These are phyloP conservation scores for Imleria badia DNA, from an alignment of 768 basidiomycete genomes.

Conservation along the genomic window DNA sequence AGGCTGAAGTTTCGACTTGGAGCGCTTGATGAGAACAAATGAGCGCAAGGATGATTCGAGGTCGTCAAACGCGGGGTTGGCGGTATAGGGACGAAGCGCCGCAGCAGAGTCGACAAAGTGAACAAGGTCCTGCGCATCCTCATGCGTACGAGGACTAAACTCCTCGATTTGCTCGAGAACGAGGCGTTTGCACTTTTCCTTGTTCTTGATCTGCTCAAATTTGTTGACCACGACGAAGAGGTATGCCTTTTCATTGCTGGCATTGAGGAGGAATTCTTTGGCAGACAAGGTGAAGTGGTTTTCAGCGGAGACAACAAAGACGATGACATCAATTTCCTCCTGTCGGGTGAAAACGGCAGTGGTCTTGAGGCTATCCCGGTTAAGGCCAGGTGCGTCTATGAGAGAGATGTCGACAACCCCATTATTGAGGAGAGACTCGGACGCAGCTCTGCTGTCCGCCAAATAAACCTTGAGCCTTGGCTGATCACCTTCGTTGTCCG, in stretches of 20 bases:
- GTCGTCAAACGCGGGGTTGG: conserved; percentile 74
- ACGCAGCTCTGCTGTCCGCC: conserved; percentile 71
- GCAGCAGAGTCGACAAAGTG: conserved; percentile 96
- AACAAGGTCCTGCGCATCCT: conserved; percentile 89
- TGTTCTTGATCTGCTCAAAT: conserved; percentile 93
- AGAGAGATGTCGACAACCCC: conserved; percentile 97
- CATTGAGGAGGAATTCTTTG: conserved; percentile 89
- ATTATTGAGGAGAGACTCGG: conserved; percentile 88
- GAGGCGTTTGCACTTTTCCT: conserved; percentile 83
- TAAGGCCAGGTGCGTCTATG: conserved; percentile 97
- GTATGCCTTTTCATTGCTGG: conserved; percentile 96
- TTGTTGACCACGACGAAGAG: conserved; percentile 99
- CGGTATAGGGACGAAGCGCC: conserved; percentile 64
- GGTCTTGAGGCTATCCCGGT: conserved; percentile 92
- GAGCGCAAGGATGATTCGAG: conserved; percentile 89
- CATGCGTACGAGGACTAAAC: conserved; percentile 88
- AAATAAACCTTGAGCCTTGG: conserved; percentile 85
- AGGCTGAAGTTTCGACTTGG: conserved; percentile 95
- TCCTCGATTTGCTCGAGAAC: conserved; percentile 94
- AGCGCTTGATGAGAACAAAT: conserved; percentile 93
- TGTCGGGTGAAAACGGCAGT: conserved; percentile 95
- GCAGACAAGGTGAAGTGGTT: conserved; percentile 98
- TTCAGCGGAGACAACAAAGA: conserved; percentile 96
- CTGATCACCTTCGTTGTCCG: conserved; percentile 55
- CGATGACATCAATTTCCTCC: conserved; percentile 97